Evolutionary conservation across 225 moss, liverwort and hornwort species (phyloP).

Genomic region (Neckera pumila): DNA sequence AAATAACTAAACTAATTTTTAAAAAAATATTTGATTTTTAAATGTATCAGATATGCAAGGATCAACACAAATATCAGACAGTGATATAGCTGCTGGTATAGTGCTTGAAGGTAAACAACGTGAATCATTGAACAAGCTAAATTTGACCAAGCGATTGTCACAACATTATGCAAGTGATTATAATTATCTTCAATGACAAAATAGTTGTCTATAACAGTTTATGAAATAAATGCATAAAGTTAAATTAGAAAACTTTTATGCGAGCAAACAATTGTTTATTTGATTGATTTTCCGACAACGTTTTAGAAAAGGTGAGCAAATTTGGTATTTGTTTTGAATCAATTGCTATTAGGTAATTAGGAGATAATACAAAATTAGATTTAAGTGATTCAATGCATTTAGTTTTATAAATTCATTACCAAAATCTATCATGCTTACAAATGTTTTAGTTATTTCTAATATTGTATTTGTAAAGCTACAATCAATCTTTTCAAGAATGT

Average conservation of each 20-base stretch:
- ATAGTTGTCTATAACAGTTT: background rate
- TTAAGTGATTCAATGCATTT: background rate
- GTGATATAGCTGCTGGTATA: background rate
- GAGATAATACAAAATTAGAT: no score
- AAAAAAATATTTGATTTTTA: background rate
- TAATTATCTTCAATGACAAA: background rate
- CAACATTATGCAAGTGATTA: slow-evolving; percentile 16
- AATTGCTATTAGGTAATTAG: background rate
- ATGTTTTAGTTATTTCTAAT: background rate
- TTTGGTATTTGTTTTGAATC: background rate
- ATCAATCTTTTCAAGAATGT: background rate
- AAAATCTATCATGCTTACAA: no score
- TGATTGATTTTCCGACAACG: background rate
- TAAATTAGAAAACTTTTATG: background rate
- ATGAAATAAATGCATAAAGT: background rate
- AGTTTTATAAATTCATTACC: background rate
- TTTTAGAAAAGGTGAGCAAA: background rate
- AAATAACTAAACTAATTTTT: no score
- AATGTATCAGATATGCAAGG: background rate
- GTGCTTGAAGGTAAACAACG: background rate
- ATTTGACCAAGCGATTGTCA: background rate
- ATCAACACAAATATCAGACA: background rate
- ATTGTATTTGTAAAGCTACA: background rate
- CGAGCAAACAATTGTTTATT: no score
- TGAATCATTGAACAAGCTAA: background rate